Base-by-base conservation (phyloP, 2,329 filamentous ascomycete species). In the Massarina eburnea region DNA sequence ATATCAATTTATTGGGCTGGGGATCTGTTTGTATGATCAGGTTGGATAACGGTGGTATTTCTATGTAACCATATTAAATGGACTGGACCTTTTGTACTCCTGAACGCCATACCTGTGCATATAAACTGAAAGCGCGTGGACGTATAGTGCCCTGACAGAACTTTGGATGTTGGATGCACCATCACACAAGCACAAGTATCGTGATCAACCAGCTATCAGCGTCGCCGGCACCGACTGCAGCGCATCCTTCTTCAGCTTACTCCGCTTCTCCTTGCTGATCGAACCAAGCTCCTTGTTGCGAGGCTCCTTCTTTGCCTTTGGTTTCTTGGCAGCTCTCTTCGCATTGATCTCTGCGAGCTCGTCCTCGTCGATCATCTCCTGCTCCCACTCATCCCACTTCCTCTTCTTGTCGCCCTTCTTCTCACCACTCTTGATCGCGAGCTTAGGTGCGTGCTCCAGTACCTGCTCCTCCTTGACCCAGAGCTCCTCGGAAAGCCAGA, bases 401-500 rank as follows among this genome's bases (percentile, higher is more conserved):
- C 66, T 61, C 61, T 68, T 67, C 48, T 58, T 62, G 48, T 69
- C 59, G n/a, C 55, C 58, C 21, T 54, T 57, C 19, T 52, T 57
- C 42, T 54, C 58, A 20, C 44, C 54, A 12, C 48, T 49, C 50
- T 57, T 64, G 49, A 62, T 56, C n/a, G 55, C 49, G 9, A 61
- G 60, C 40, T 63, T 57, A 41, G 62, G 69, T 24, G 71, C 73
- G 53, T 80, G 75, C 5, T 77, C 73, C 34, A 94, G 75, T 6
- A 96, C 83, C 63, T 89, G 85, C 50, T 83, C 80, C 49, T 86
- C 82, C 55, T 94, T 88, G 14, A 86, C 72, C 91, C 94, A 99
- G 54, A 99, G 78, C 78, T 96, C 91, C 58, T 91, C 86, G 4
- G 92, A 88, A 66, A 96, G 76, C 89, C 91, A 99, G 66, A 99